phyloP scores from a whole-genome alignment of 73 alveolate genomes.

The Stentor roeselii region DNA sequence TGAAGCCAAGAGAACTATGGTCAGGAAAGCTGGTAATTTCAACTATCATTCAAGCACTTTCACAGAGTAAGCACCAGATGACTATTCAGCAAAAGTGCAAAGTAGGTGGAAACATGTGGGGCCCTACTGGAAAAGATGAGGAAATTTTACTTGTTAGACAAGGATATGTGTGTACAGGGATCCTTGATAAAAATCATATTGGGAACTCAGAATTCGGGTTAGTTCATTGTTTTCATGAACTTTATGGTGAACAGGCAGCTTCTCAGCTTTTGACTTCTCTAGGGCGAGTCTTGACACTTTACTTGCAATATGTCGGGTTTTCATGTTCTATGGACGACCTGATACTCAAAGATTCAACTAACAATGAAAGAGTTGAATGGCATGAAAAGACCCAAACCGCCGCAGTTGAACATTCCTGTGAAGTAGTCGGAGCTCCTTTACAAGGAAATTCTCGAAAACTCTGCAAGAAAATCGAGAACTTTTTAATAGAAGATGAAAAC shows the following conservation, averaged over 20 bases:
- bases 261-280: constrained; percentile 92
- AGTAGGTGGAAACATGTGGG: constrained; percentile 79
- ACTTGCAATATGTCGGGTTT: constrained; percentile 89
- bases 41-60: constrained; percentile 71
- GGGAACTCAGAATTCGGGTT: constrained; percentile 96
- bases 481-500: constrained; percentile 57
- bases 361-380: constrained; percentile 75
- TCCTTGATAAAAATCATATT: constrained; percentile 89
- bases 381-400: constrained; percentile 71
- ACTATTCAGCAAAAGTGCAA: constrained; percentile 82
- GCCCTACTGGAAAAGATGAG: constrained; percentile 67
- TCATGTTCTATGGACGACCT: constrained; percentile 96
- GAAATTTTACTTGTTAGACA: constrained; percentile 31
- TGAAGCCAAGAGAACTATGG: constrained; percentile 89
- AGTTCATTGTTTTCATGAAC: constrained; percentile 94
- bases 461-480: constrained; percentile 49
- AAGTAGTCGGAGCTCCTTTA: background rate
- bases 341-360: constrained; percentile 67
- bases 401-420: constrained; percentile 58
- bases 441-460: constrained; percentile 37
- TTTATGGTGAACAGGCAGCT: constrained; percentile 90
- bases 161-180: constrained; percentile 57
- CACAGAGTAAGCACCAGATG: constrained; percentile 62
- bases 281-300: constrained; percentile 86
- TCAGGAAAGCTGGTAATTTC: constrained; percentile 94